These are phyloP conservation scores for Nicotiana paniculata DNA, from an alignment of 257 asterid species.

Conservation along the genomic window DNA sequence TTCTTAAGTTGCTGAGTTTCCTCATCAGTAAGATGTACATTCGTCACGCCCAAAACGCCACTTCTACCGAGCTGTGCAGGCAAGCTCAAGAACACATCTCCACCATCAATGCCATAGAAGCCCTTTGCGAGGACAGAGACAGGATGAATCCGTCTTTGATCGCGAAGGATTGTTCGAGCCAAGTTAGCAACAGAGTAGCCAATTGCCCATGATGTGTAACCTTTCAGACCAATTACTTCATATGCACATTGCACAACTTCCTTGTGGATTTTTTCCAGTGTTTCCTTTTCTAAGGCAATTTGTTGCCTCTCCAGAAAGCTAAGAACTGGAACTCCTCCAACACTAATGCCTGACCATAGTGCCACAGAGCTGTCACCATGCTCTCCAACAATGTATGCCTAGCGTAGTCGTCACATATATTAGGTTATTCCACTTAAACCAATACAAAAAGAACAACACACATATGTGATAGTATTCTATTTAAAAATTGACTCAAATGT, in stretches of 20 bases:
- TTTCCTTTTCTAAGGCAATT: slow-evolving; percentile 62
- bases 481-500: not conserved
- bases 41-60: slow-evolving; percentile 73
- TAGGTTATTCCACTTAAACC: not conserved
- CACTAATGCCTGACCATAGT: slow-evolving; percentile 86
- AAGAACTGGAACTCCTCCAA: slow-evolving; percentile 80
- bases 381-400: slow-evolving; percentile 92
- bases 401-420: not conserved
- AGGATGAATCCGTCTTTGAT: slow-evolving; percentile 77
- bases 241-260: slow-evolving; percentile 74
- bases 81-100: slow-evolving; percentile 74
- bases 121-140: slow-evolving; percentile 80
- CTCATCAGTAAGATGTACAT: slow-evolving; percentile 66
- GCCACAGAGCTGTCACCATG: slow-evolving; percentile 94
- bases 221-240: slow-evolving; percentile 73
- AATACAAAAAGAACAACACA: not conserved
- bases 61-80: slow-evolving; percentile 71
- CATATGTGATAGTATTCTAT: not conserved
- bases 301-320: slow-evolving; percentile 62
- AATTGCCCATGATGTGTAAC: slow-evolving; percentile 95
- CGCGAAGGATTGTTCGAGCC: slow-evolving; percentile 67
- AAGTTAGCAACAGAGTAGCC: slow-evolving; percentile 82
- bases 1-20: slow-evolving; percentile 54
- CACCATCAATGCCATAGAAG: slow-evolving; percentile 50
- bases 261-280: slow-evolving; percentile 56